Percentiles rank a stretch among this genome's conserved stretches.
Conservation (phyloP, 2,329 filamentous ascomycete genomes). For the Fusarium penzigii region DNA sequence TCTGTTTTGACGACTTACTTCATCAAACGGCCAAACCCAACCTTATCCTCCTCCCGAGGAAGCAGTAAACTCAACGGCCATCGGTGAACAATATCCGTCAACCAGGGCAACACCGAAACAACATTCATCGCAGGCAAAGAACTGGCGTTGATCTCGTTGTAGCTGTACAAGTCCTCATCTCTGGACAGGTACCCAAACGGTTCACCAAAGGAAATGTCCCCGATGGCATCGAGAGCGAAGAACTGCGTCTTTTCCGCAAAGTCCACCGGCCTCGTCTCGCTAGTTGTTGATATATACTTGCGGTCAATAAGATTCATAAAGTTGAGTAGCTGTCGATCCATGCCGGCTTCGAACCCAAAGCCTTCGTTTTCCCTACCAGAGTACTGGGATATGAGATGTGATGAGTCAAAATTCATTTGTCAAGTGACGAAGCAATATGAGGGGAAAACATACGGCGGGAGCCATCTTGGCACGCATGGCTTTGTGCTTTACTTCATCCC, state of each 20-base stretch:
- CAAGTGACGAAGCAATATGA: neutral
- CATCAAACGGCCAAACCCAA: slow-evolving; percentile 42
- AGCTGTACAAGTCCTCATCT: slow-evolving; percentile 49
- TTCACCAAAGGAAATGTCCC: slow-evolving; percentile 52
- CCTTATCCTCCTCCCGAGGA: slow-evolving; percentile 38
- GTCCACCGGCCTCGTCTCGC: slow-evolving; percentile 42
- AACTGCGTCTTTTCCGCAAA: slow-evolving; percentile 51
- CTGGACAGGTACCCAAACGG: slow-evolving; percentile 52
- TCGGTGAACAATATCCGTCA: slow-evolving; percentile 36
- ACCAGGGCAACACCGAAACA: slow-evolving; percentile 38
- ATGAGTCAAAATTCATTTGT: neutral
- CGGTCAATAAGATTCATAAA: slow-evolving; percentile 48
- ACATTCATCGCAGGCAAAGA: slow-evolving; percentile 40
- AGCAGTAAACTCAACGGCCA: slow-evolving; percentile 40
- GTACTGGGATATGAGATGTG: slow-evolving; percentile 39
- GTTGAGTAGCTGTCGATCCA: slow-evolving; percentile 39
- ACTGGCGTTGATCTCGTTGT: slow-evolving; percentile 46
- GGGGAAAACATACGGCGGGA: slow-evolving; percentile 37
- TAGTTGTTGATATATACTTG: slow-evolving; percentile 46
- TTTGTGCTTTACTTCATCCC: slow-evolving; percentile 49
- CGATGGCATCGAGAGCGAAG: slow-evolving; percentile 56
- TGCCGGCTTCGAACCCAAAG: slow-evolving; percentile 41
- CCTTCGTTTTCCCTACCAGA: slow-evolving; percentile 50
- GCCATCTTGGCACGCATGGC: slow-evolving; percentile 46
- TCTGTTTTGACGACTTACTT: slow-evolving; percentile 26